Evolutionary conservation across 805 yeast species (phyloP), one percentile per base, ranked within the genome.

Genomic region (Saccharomyces paradoxus): DNA sequence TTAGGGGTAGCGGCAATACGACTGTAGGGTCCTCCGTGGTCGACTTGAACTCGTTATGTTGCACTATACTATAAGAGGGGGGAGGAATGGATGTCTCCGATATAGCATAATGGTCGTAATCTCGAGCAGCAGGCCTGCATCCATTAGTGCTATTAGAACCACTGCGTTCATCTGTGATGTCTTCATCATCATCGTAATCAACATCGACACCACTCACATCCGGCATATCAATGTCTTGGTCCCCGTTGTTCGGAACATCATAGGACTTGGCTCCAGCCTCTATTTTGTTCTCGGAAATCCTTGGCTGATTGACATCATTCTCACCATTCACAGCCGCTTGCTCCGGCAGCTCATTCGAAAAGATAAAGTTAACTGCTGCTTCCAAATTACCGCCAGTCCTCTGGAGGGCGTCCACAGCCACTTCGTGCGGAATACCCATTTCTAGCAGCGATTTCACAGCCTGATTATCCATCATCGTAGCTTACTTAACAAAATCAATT

Each of bases 401-500:
- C 30, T 74, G 51, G 49, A 89, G 71, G 0, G 96, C 92, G 55
- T 83, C 83, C 47, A 66, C 73, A 6, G 92, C 83, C 53, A 84
- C 77, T 27, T 76, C 75, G 2, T 67, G 68, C 1, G 82, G 61
- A 60, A 89, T 88, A 5, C 96, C 96, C 96, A 89, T 87, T 17
- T 77, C 76, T 13, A 72, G 67, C 17, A 89, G 69, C 53, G 77
- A 76, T 3, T 37, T 37, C 12, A 37, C 44, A 37, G 44, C 44
- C 44, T 37, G 32, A 26, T 48, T 30, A 30, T 28, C 30, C 50
- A 24, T 48, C 29, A 28, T 22, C 17, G 32, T 2, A 4, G 10
- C 9, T 17, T 14, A 48, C 13, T 22, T 24, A 26, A 31, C 30
- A 46, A 22, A 29, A 46, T 10, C 37, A 24, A 28, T 12, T 21